Percentiles rank a stretch among this genome's conserved stretches.
Conservation (phyloP, 176 grass and related monocot genomes). For the Oryza glumipatula region DNA sequence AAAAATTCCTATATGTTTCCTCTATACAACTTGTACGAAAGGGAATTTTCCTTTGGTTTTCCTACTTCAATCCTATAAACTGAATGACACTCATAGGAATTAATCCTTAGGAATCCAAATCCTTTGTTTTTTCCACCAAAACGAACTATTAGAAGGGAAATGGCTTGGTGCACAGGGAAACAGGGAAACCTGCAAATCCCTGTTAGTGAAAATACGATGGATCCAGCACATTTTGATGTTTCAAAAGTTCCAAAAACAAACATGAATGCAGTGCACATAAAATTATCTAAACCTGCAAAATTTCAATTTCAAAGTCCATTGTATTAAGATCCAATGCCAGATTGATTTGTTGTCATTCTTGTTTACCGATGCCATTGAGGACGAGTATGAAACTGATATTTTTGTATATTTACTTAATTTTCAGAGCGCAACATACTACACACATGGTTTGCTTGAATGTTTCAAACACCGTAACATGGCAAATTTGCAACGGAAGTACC, state of each 20-base stretch:
- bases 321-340: background rate
- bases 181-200: background rate
- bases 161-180: background rate
- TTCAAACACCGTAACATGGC: background rate
- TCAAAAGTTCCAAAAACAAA: background rate
- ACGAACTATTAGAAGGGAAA: background rate
- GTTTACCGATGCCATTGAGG: background rate
- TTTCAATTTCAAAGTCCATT: background rate
- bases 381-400: background rate
- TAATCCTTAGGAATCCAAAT: too few species aligned
- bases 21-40: too few species aligned
- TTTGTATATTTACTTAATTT: background rate
- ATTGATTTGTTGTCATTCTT: background rate
- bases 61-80: too few species aligned
- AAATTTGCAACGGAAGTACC: background rate
- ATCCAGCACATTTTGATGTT: background rate
- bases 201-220: background rate
- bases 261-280: background rate
- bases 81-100: too few species aligned
- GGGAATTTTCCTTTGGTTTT: too few species aligned
- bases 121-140: too few species aligned
- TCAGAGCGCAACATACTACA: background rate
- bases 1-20: too few species aligned
- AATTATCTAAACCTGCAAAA: background rate
- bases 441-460: background rate